Evolutionary conservation across 441 rosid species (phyloP).

Genomic region (Hura crepitans): DNA sequence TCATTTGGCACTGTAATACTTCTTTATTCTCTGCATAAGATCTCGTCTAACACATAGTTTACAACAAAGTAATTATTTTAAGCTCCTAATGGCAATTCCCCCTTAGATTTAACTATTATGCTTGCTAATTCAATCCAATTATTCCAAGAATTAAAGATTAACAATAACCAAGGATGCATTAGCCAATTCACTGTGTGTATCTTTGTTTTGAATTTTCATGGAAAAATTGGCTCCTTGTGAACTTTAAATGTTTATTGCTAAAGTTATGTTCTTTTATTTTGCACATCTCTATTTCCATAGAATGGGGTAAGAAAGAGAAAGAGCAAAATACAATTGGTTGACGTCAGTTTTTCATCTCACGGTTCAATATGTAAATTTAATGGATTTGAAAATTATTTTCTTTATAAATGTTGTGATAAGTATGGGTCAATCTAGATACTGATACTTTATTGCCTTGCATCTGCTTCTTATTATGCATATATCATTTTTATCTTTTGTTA

Average conservation of each 20-base stretch:
- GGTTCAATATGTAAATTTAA: slow-evolving; percentile 42
- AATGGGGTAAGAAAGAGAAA: slow-evolving; percentile 32
- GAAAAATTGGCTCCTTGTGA: background rate
- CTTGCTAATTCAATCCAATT: slow-evolving; percentile 44
- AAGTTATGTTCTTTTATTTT: background rate
- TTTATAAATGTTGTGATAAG: background rate
- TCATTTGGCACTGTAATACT: slow-evolving; percentile 12
- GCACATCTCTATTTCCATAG: slow-evolving; percentile 31
- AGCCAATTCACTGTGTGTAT: slow-evolving; percentile 40
- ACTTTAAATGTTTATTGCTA: background rate
- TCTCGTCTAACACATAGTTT: background rate
- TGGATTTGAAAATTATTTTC: slow-evolving; percentile 15
- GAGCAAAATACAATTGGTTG: slow-evolving; percentile 36
- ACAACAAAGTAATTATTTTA: slow-evolving; percentile 15
- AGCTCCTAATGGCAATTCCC: slow-evolving; percentile 24
- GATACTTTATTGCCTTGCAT: too few species aligned
- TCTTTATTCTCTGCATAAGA: slow-evolving; percentile 2
- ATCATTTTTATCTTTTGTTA: background rate
- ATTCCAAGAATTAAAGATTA: slow-evolving; percentile 49
- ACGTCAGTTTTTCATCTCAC: slow-evolving; percentile 46
- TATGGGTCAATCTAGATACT: background rate
- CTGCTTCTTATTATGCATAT: background rate
- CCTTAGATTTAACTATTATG: slow-evolving; percentile 39
- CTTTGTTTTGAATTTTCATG: background rate
- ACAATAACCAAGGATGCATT: slow-evolving; percentile 37